Conservation (phyloP, 768 basidiomycete species). For the Tulasnella sp. region DNA sequence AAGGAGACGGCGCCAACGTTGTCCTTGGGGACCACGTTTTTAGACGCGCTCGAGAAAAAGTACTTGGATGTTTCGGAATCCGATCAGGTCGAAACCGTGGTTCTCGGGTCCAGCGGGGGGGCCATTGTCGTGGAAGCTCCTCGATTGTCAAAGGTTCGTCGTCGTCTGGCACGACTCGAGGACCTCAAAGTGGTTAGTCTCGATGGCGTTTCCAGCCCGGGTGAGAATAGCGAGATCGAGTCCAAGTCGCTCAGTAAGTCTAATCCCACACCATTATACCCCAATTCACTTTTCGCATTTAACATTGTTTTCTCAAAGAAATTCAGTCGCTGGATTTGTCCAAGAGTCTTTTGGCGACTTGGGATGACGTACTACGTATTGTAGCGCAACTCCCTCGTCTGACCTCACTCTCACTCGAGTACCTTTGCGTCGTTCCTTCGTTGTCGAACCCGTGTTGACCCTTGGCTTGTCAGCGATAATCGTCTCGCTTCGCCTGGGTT, state of each 20-base stretch:
- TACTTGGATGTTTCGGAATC: conserved; percentile 44
- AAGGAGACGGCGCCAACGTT: conserved; percentile 45
- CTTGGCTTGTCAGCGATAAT: conserved; percentile 42
- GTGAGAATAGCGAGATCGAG: conserved; percentile 38
- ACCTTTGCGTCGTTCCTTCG: conserved; percentile 13
- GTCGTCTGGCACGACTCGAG: conserved; percentile 51
- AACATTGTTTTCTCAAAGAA: conserved; percentile 33
- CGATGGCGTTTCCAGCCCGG: conserved; percentile 47
- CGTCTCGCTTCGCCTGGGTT: conserved; percentile 39
- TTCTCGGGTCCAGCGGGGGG: conserved; percentile 71
- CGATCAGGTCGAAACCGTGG: conserved; percentile 43
- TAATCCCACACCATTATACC: conserved; percentile 17
- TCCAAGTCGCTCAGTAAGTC: conserved; percentile 59
- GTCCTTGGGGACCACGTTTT: conserved; percentile 55
- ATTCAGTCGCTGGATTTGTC: conserved; percentile 74
- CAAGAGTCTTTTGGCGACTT: conserved; percentile 53
- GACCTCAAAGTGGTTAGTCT: conserved; percentile 69
- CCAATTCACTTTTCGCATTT: conserved; percentile 3
- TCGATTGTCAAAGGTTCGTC: conserved; percentile 62
- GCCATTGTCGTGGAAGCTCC: conserved; percentile 81
- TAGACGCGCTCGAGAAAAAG: conserved; percentile 59
- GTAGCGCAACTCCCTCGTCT: conserved; percentile 47
- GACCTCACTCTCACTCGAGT: conserved; percentile 68
- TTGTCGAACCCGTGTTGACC: conserved; percentile 15
- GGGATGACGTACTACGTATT: conserved; percentile 58